Evolutionary conservation across 2,329 filamentous ascomycete species (phyloP).

Genomic region (Endocalyx cinctus): DNA sequence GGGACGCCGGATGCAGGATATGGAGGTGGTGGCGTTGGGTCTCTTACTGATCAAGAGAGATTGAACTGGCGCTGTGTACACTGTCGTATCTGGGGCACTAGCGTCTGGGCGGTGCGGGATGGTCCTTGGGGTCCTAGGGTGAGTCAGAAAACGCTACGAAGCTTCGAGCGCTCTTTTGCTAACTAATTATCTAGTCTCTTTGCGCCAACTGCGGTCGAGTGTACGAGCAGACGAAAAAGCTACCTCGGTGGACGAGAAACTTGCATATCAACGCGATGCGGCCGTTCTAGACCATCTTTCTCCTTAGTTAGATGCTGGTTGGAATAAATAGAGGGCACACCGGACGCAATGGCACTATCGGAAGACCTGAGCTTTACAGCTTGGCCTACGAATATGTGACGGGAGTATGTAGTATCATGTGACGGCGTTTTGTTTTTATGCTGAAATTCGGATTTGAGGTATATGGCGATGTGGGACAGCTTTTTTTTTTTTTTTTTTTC

Average conservation of each 20-base stretch:
- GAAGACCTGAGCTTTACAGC: too few species aligned
- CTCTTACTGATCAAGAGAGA: constrained; percentile 73
- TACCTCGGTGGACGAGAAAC: constrained; percentile 72
- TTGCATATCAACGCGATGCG: constrained; percentile 46
- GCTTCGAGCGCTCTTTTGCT: constrained; percentile 4
- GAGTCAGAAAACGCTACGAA: constrained; percentile 32
- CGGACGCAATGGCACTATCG: not conserved
- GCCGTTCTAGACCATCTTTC: constrained; percentile 12
- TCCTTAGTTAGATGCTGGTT: not conserved
- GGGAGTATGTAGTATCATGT: too few species aligned
- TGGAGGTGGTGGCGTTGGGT: constrained; percentile 61
- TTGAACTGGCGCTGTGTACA: constrained; percentile 82
- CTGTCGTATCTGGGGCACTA: constrained; percentile 81
- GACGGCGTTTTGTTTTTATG: too few species aligned
- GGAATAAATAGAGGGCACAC: not conserved
- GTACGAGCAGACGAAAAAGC: constrained; percentile 79
- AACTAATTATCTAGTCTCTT: constrained; percentile 55
- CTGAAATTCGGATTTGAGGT: too few species aligned
- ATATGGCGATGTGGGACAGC: too few species aligned
- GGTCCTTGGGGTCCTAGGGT: constrained; percentile 81
- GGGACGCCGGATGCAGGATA: constrained; percentile 78
- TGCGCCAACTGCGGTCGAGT: constrained; percentile 91
- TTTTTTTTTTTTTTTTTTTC: too few species aligned
- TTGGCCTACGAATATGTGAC: too few species aligned
- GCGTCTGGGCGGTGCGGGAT: constrained; percentile 92